Base-by-base conservation (phyloP, 2,329 filamentous ascomycete genomes). In the Penicillium sp. region DNA sequence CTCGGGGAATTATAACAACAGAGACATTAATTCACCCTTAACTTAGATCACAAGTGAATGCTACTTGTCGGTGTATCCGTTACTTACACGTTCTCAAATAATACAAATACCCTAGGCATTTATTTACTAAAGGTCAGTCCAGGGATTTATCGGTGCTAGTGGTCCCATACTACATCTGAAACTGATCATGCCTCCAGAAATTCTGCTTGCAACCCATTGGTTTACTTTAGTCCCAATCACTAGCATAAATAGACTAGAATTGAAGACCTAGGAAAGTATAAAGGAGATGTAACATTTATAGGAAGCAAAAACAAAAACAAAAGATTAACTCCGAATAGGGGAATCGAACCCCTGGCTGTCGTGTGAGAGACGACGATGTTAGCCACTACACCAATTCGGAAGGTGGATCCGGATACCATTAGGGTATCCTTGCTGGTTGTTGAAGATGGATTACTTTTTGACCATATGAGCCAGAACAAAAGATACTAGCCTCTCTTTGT, bases 341-440 rank as follows among this genome's bases (percentile, higher is more conserved):
- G 56, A 58, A 58, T 58, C 56, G 56, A 58, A 58, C 56, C 56
- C 56, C 56, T 42, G 56, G 56, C 56, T 58, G 56, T n/a, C 56
- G 56, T 58, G 56, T 72, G 70, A 71, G 67, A 72, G 68, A 69
- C 68, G 65, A 56, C 69, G 69, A 72, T 72, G 69, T 70, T 71
- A 70, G 67, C 68, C 68, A 70, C 68, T 71, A 70, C 69, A 66
- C 72, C 70, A 70, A 70, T 72, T 64, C 66, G 67, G 67, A 70
- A 26, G n/a, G 49, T 33, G 13, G 7, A 53, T 22, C 28, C n/a
- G 15, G 45, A 17, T 35, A 53, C 49, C 28, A 19, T 6, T 35
- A 22, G 49, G 40, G 3, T 44, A 44, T 24, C 40, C 40, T 44
- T 1, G n/a, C 40, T 24, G 19, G 19, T 22, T 44, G 40, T 44